These are phyloP conservation scores for Primulina huaijiensis DNA, from an alignment of 257 asterid species.

Conservation along the genomic window DNA sequence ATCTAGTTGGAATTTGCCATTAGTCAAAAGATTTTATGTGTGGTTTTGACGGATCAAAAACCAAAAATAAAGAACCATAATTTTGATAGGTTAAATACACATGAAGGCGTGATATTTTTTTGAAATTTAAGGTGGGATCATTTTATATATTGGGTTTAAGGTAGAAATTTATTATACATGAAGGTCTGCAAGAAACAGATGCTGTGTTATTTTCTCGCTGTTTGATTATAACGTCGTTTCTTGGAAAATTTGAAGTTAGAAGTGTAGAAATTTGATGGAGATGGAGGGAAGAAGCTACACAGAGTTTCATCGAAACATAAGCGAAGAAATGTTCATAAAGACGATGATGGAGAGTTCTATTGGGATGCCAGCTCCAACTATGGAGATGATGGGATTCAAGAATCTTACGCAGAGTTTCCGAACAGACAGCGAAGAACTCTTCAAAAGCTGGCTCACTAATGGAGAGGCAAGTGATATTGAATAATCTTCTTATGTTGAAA, in stretches of 20 bases:
- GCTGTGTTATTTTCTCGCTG: slow-evolving; percentile 2
- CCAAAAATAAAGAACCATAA: not conserved
- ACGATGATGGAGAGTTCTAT: slow-evolving; percentile 73
- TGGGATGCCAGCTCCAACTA: slow-evolving; percentile 72
- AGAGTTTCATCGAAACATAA: slow-evolving; percentile 63
- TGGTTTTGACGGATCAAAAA: no score
- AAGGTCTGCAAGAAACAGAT: not conserved
- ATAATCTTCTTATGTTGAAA: not conserved
- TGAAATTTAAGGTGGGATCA: not conserved
- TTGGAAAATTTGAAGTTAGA: slow-evolving; percentile 2
- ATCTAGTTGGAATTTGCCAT: not conserved
- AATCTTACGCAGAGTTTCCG: slow-evolving; percentile 55
- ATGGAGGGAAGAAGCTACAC: slow-evolving; percentile 77
- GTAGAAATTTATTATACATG: no score
- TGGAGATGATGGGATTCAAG: slow-evolving; percentile 88
- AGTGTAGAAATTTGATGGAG: slow-evolving; percentile 23
- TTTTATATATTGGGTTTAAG: not conserved
- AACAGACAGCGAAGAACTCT: slow-evolving; percentile 76
- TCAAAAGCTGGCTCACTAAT: slow-evolving; percentile 76
- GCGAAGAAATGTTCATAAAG: slow-evolving; percentile 74
- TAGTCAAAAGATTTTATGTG: not conserved
- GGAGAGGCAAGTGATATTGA: slow-evolving; percentile 64
- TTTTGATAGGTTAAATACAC: not conserved
- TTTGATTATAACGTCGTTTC: not conserved
- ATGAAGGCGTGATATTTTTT: not conserved